A percentile compares a stretch with the other conserved stretches of the same genome.
Evolutionary conservation across 768 basidiomycete species (phyloP).

Genomic region (Botryobasidium botryosum): DNA sequence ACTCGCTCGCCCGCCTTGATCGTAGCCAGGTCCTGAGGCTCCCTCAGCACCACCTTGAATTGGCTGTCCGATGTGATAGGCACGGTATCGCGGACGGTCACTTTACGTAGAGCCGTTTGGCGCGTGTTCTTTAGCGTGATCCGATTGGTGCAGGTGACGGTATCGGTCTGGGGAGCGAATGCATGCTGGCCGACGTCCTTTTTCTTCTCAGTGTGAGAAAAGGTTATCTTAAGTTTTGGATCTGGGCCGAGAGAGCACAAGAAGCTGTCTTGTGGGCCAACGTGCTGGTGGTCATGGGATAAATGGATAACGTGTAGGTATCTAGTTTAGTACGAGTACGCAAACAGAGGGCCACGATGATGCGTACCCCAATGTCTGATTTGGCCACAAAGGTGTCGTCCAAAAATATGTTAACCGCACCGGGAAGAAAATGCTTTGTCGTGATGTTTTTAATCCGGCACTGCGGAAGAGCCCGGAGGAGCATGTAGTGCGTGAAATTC

Average conservation of each 20-base stretch:
- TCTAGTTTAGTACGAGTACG: too few species aligned
- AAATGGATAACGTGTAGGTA: too few species aligned
- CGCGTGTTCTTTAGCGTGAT: constrained; percentile 11
- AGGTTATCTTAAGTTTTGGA: constrained; percentile 6
- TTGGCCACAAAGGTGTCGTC: constrained; percentile 11
- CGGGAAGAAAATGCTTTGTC: constrained; percentile 7
- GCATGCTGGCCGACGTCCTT: not conserved
- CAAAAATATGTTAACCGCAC: constrained; percentile 9
- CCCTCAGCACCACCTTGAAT: too few species aligned
- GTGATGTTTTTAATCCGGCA: constrained; percentile 11
- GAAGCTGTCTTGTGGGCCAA: constrained; percentile 8
- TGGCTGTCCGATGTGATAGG: too few species aligned
- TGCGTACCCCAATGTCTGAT: constrained; percentile 1
- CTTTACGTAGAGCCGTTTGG: not conserved
- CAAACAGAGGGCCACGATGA: not conserved
- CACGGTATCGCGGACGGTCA: constrained; percentile 4
- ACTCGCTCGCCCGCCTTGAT: too few species aligned
- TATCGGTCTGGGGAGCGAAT: constrained; percentile 5
- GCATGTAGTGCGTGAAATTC: too few species aligned
- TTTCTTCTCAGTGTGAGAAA: constrained; percentile 3
- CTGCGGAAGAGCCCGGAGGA: too few species aligned
- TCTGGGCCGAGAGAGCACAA: constrained; percentile 10
- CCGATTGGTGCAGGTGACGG: constrained; percentile 7
- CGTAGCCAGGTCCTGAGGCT: too few species aligned
- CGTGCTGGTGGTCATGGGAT: too few species aligned